Base-by-base conservation (phyloP, 228 moss, liverwort and hornwort species). In the Sphagnum fallax region DNA sequence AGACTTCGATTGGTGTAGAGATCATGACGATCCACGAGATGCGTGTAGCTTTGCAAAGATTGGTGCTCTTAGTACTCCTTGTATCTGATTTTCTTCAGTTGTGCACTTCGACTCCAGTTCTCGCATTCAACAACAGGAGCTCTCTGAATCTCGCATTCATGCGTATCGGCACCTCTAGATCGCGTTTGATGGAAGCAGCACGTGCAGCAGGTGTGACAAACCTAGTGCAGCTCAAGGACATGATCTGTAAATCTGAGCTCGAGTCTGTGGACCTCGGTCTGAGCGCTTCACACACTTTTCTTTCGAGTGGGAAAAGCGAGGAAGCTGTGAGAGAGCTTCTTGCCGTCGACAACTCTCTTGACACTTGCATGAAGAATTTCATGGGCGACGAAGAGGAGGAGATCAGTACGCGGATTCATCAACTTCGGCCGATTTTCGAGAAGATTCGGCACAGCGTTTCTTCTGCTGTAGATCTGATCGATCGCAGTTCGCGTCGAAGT, bases 121-220 rank as follows among this genome's bases (percentile, higher is more conserved):
- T 65, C 65, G 57, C 66, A 60, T 2, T 61, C 65, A 12, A 13
- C 64, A 47, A 48, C 62, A 18, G 5, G 13, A 76, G 72, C 74
- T 74, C 82, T 16, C 62, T 82, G 72, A 75, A 82, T 47, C 52
- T 82, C 61, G 85, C 85, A 9, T 75, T 75, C 5, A 77, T 82
- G 82, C 75, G 82, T 32, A 79, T 85, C 51, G 60, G 72, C 66
- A 77, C 74, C 10, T 77, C 79, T 49, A 73, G 73, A 32, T 62
- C 75, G 69, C 79, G 77, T 11, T 70, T 85, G 51, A 75, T 65
- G 13, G 85, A 82, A 52, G 66, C 81, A 6, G 74, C 76, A 2
- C 12, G 69, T 11, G 75, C 72, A 12, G 64, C 49, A 13, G 50
- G 63, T 0, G 74, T 70, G 32, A 32, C 32, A 32, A 32, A 32